These are phyloP conservation scores for Lignosus rhinocerotis DNA, from an alignment of 1,284 basidiomycete genomes.

Conservation along the genomic window DNA sequence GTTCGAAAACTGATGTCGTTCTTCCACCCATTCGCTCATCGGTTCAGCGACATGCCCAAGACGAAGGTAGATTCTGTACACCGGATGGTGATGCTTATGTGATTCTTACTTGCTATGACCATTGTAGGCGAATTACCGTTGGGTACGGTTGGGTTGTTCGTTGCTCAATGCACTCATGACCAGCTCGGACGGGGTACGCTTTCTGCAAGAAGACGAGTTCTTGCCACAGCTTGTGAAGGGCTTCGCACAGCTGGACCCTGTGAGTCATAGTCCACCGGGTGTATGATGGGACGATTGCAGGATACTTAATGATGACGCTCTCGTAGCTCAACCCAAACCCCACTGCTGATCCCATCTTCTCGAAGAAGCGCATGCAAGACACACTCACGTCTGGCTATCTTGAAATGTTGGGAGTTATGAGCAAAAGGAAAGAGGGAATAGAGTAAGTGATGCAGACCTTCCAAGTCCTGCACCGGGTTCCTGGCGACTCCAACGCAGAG, in stretches of 20 bases:
- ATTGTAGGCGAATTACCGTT: slow-evolving; percentile 69
- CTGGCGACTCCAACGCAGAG: too few species aligned
- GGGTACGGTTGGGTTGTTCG: slow-evolving; percentile 85
- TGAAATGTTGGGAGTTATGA: slow-evolving; percentile 92
- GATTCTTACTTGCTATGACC: not conserved
- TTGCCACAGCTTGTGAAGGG: slow-evolving; percentile 85
- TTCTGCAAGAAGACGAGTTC: slow-evolving; percentile 87
- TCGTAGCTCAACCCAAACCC: slow-evolving; percentile 65
- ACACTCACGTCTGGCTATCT: slow-evolving; percentile 93
- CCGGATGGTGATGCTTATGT: not conserved
- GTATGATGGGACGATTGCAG: not conserved
- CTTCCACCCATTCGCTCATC: slow-evolving; percentile 86
- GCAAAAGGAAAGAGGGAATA: slow-evolving; percentile 85
- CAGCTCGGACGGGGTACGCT: slow-evolving; percentile 82
- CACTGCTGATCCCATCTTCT: slow-evolving; percentile 82
- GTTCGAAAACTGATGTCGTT: slow-evolving; percentile 88
- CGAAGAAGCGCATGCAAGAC: slow-evolving; percentile 78
- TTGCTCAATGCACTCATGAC: slow-evolving; percentile 83
- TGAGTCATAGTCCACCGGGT: slow-evolving; percentile 39
- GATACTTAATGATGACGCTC: not conserved
- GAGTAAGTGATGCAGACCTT: slow-evolving; percentile 63
- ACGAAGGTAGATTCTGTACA: slow-evolving; percentile 53
- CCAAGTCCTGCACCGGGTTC: too few species aligned
- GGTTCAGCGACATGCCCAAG: slow-evolving; percentile 83
- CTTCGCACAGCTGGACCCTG: slow-evolving; percentile 91